Percentiles rank a stretch among this genome's conserved stretches.
phyloP scores from a whole-genome alignment of 2,329 filamentous ascomycete species.

The Calycina herbarum region DNA sequence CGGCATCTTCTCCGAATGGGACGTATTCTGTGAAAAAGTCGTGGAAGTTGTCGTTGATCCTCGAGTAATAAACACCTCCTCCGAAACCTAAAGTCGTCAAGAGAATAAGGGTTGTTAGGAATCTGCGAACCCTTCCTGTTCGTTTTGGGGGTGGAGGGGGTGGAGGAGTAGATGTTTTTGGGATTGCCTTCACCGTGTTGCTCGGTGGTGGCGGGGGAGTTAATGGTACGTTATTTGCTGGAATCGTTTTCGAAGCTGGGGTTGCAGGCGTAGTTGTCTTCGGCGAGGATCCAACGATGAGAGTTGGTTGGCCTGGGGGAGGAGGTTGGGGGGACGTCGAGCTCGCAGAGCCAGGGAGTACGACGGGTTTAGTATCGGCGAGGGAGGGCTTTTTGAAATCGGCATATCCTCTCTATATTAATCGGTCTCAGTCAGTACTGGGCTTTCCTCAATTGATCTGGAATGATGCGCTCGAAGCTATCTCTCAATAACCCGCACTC shows the following conservation, averaged over 20 bases:
- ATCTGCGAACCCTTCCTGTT: conserved; percentile 69
- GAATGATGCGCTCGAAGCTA: conserved; percentile 21
- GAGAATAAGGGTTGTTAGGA: conserved; percentile 73
- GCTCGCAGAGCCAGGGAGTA: conserved; percentile 51
- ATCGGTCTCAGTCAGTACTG: conserved; percentile 24
- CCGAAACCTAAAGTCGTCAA: conserved; percentile 78
- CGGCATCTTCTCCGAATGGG: conserved; percentile 89
- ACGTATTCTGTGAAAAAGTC: conserved; percentile 98
- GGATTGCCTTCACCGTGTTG: conserved; percentile 40
- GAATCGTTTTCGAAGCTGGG: conserved; percentile 44
- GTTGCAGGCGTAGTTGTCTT: conserved; percentile 35
- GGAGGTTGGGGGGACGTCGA: conserved; percentile 39
- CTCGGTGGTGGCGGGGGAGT: conserved; percentile 38
- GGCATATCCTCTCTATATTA: conserved; percentile 56
- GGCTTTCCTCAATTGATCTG: conserved; percentile 8
- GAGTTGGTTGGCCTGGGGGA: conserved; percentile 32
- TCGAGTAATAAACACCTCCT: conserved; percentile 88
- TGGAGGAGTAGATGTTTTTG: conserved; percentile 39
- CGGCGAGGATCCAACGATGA: not conserved
- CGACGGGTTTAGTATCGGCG: conserved; percentile 49
- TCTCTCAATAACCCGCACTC: conserved; percentile 40
- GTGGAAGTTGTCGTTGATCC: conserved; percentile 96
- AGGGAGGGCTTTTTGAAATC: conserved; percentile 52
- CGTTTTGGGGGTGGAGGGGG: conserved; percentile 46
- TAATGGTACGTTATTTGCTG: conserved; percentile 49